phyloP scores from a whole-genome alignment of 495 filamentous ascomycete species.

The Aspergillus hancockii region DNA sequence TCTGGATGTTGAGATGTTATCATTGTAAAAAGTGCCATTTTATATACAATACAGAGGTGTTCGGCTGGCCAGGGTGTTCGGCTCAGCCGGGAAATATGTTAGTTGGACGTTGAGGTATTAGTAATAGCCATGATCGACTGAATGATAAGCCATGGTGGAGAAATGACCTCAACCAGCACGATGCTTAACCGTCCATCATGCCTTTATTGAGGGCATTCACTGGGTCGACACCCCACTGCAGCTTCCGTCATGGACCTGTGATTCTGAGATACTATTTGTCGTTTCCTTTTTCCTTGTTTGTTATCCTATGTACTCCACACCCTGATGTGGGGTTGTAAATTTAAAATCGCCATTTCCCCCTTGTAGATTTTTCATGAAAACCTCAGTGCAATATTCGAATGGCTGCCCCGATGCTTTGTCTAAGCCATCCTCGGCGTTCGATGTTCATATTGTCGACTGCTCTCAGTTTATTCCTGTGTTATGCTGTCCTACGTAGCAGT shows the following conservation, averaged over 20 bases:
- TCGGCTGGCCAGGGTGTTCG: too few species aligned
- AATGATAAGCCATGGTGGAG: background rate
- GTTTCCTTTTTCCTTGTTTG: background rate
- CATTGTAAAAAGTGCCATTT: too few species aligned
- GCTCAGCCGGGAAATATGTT: too few species aligned
- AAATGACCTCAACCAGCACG: background rate
- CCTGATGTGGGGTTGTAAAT: background rate
- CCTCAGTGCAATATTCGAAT: too few species aligned
- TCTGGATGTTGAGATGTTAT: too few species aligned
- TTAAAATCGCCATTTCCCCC: background rate
- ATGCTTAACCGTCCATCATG: background rate
- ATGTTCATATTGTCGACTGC: background rate
- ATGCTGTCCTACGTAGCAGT: background rate
- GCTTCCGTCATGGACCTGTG: background rate
- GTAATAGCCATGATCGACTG: background rate
- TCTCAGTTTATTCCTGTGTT: background rate
- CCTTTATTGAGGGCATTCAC: background rate
- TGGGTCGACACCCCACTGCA: background rate
- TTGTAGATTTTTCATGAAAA: too few species aligned
- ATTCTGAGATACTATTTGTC: background rate
- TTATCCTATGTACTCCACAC: background rate
- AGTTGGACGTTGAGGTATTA: background rate
- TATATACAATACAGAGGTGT: too few species aligned
- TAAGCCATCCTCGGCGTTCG: background rate
- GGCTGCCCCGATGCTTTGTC: background rate